Percentiles rank a stretch among this genome's conserved stretches.
These are phyloP conservation scores for Colletotrichum gloeosporioides DNA, from an alignment of 2,329 filamentous ascomycete species.

Conservation along the genomic window DNA sequence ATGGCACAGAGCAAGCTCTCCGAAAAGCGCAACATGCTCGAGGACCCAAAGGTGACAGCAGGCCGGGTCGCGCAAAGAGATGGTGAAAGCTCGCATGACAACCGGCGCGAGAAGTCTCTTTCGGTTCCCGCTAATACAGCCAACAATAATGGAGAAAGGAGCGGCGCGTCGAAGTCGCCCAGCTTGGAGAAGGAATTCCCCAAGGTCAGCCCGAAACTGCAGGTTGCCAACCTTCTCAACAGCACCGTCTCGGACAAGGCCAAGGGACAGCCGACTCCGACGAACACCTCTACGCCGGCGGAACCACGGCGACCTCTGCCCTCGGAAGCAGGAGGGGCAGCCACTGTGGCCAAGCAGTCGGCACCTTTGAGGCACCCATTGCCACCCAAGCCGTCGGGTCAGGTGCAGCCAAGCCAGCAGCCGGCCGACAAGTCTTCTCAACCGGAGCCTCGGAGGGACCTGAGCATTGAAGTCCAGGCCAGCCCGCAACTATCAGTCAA, in stretches of 20 bases:
- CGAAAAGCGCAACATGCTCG: not conserved
- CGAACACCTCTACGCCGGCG: not conserved
- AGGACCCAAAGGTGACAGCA: not conserved
- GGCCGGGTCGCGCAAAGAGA: not conserved
- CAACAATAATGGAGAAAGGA: not conserved
- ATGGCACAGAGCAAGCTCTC: not conserved
- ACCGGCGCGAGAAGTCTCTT: not conserved
- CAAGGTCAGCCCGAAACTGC: not conserved
- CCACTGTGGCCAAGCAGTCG: not conserved
- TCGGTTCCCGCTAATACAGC: not conserved
- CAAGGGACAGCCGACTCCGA: not conserved
- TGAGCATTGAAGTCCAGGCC: not conserved
- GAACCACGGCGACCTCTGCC: constrained; percentile 2
- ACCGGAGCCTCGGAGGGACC: not conserved
- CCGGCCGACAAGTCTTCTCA: not conserved
- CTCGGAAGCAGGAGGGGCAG: not conserved
- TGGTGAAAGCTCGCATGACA: not conserved
- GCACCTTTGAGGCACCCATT: not conserved
- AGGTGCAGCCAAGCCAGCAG: not conserved
- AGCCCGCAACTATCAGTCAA: not conserved
- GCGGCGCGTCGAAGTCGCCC: not conserved
- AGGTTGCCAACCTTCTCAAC: constrained; percentile 8
- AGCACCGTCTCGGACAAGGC: not conserved
- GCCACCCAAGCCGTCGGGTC: not conserved
- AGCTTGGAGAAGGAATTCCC: not conserved